Evolutionary conservation across 2,329 filamentous ascomycete genomes (phyloP).

Genomic region (Mariannaea sp.): DNA sequence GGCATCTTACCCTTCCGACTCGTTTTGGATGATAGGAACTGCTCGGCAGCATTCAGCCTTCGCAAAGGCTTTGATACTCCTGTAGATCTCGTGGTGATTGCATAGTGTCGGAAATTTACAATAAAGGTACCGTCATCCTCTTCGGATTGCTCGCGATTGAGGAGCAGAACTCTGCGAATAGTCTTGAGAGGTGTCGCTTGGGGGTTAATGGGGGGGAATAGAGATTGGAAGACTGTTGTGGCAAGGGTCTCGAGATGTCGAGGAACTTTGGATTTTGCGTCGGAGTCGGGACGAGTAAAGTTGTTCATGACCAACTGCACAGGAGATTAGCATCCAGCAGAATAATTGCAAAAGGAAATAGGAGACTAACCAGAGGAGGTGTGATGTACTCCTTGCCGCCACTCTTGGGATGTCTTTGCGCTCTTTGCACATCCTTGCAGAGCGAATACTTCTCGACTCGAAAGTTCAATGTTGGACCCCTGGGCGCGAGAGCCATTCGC

Average conservation of each 20-base stretch:
- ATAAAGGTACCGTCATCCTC: constrained; percentile 73
- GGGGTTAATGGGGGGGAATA: constrained; percentile 95
- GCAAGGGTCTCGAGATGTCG: constrained; percentile 92
- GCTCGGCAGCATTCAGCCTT: constrained; percentile 83
- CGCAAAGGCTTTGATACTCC: constrained; percentile 84
- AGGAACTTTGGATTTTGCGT: constrained; percentile 72
- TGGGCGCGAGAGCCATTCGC: constrained; percentile 82
- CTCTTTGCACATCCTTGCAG: constrained; percentile 84
- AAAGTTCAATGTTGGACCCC: constrained; percentile 93
- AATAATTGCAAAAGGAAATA: neutral
- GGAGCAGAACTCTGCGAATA: constrained; percentile 87
- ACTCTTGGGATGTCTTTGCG: constrained; percentile 80
- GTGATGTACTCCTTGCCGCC: constrained; percentile 85
- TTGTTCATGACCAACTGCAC: constrained; percentile 94
- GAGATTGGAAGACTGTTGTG: constrained; percentile 92
- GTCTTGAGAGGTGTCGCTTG: constrained; percentile 86
- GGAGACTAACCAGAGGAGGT: constrained; percentile 70
- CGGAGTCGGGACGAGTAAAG: constrained; percentile 70
- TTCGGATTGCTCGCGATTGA: constrained; percentile 75
- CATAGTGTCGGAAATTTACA: constrained; percentile 89
- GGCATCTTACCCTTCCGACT: constrained; percentile 73
- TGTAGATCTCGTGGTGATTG: constrained; percentile 86
- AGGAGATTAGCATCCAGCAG: constrained; percentile 33
- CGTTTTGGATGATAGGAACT: constrained; percentile 66
- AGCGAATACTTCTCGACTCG: constrained; percentile 93